Conservation (phyloP, 129 eudicot genomes). For the Flaveria bidentis region DNA sequence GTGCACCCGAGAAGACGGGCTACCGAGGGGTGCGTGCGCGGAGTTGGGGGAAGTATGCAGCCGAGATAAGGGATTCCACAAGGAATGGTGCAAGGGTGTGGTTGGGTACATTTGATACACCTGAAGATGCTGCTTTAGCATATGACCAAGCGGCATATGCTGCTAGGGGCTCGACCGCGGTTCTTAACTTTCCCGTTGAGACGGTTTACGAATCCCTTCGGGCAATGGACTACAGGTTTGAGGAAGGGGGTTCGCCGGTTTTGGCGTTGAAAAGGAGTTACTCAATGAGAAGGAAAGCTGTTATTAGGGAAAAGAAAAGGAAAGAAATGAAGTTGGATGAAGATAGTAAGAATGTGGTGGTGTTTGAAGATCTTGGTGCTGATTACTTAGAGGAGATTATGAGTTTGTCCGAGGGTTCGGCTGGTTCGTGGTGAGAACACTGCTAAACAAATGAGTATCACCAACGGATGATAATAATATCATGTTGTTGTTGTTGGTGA, state of each 20-base stretch:
- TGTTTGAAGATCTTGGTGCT: constrained; percentile 49
- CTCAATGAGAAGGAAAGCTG: constrained; percentile 38
- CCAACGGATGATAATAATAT: too few species aligned
- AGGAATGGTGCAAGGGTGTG: constrained; percentile 60
- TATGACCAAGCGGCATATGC: constrained; percentile 63
- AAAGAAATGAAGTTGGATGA: constrained; percentile 31
- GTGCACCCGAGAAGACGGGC: constrained; percentile 16
- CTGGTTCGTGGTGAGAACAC: constrained; percentile 14
- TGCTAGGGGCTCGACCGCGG: constrained; percentile 44
- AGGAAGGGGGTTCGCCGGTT: constrained; percentile 50
- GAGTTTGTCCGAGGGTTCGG: constrained; percentile 30
- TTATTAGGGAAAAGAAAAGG: constrained; percentile 28
- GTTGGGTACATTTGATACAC: constrained; percentile 61
- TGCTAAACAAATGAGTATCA: too few species aligned
- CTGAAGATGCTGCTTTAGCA: constrained; percentile 59
- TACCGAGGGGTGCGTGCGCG: constrained; percentile 55
- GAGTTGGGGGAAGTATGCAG: constrained; percentile 57
- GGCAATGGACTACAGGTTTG: constrained; percentile 39
- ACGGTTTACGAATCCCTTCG: constrained; percentile 44
- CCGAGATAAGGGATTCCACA: constrained; percentile 57
- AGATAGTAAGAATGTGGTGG: constrained; percentile 28
- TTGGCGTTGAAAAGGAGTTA: constrained; percentile 49
- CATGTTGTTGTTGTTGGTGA: too few species aligned
- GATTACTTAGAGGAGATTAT: constrained; percentile 50
- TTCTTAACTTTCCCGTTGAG: constrained; percentile 52